A percentile compares a stretch with the other conserved stretches of the same genome.
phyloP scores from a whole-genome alignment of 2,329 filamentous ascomycete genomes.

The Alternaria brassicicola region DNA sequence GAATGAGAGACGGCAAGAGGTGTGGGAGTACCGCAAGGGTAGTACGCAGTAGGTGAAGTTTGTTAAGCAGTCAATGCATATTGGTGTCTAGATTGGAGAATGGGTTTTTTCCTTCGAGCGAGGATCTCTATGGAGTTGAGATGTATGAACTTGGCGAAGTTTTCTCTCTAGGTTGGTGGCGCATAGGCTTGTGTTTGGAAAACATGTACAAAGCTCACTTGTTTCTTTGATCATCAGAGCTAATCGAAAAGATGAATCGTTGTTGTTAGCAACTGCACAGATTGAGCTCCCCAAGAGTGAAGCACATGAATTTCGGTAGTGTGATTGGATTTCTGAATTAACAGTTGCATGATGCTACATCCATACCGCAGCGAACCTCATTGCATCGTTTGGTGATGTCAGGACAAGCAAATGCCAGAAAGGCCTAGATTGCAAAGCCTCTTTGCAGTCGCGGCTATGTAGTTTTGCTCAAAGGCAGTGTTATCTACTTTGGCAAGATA shows the following conservation, averaged over 20 bases:
- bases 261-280: background rate
- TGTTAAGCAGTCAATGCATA: background rate
- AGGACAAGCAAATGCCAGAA: constrained; percentile 54
- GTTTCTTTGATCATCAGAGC: background rate
- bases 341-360: constrained; percentile 59
- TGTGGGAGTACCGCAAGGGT: constrained; percentile 28
- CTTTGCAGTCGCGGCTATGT: constrained; percentile 50
- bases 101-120: background rate
- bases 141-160: background rate
- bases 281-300: too few species aligned
- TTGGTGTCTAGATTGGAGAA: background rate
- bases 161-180: background rate
- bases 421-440: constrained; percentile 36
- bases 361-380: constrained; percentile 53
- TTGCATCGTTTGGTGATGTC: background rate
- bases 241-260: background rate
- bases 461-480: constrained; percentile 45
- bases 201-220: background rate
- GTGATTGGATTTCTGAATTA: too few species aligned
- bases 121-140: background rate
- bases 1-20: constrained; percentile 6
- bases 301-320: too few species aligned
- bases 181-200: background rate
- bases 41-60: background rate
- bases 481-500: constrained; percentile 44